phyloP scores from a whole-genome alignment of 441 rosid species.

The Adansonia gregorii region DNA sequence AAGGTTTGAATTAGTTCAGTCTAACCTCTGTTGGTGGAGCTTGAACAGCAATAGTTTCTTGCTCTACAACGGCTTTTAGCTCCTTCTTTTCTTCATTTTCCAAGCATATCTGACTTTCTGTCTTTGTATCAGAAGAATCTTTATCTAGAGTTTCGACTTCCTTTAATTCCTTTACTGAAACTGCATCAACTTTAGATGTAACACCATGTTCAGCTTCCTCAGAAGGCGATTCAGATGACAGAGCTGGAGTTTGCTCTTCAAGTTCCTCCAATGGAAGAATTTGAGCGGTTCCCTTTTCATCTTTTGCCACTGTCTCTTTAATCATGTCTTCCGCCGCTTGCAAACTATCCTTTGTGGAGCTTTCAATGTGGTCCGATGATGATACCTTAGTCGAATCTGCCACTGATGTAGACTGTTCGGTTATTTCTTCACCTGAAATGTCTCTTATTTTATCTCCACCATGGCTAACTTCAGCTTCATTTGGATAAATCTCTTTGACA shows the following conservation, averaged over 20 bases:
- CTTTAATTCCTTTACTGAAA: neutral
- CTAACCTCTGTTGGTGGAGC: conserved; percentile 23
- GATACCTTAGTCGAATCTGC: conserved; percentile 44
- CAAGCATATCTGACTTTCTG: neutral
- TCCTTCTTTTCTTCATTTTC: conserved; percentile 13
- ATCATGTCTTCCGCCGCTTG: conserved; percentile 29
- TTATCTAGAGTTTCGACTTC: conserved; percentile 21
- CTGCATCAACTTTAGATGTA: neutral
- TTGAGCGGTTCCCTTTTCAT: neutral
- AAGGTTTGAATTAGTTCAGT: neutral
- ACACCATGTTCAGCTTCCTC: neutral
- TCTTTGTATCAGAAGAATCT: neutral
- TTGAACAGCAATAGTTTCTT: conserved; percentile 11
- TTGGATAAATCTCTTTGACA: conserved; percentile 32
- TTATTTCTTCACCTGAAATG: conserved; percentile 27
- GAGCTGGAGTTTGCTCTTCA: conserved; percentile 12
- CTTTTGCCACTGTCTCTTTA: conserved; percentile 26
- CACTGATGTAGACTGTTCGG: conserved; percentile 20
- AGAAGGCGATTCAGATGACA: neutral
- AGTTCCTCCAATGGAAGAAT: conserved; percentile 4
- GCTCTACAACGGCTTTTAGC: neutral
- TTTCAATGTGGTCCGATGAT: conserved; percentile 41
- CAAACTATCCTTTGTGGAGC: conserved; percentile 32
- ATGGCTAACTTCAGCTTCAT: conserved; percentile 34
- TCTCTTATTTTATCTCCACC: conserved; percentile 22